These are phyloP conservation scores for Colletotrichum sp. DNA, from an alignment of 2,329 filamentous ascomycete species.

Conservation along the genomic window DNA sequence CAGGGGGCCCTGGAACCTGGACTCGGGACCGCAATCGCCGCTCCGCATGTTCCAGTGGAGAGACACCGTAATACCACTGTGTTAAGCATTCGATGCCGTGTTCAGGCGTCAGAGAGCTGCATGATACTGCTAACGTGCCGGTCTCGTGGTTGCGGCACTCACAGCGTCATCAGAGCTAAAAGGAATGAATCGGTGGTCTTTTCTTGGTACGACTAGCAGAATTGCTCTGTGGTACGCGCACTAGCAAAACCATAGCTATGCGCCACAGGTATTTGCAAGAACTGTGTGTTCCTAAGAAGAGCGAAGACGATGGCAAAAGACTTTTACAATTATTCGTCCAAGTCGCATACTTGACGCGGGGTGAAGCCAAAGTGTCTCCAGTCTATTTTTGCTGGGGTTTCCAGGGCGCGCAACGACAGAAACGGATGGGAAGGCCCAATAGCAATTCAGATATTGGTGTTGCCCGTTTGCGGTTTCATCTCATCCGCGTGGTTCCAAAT, in stretches of 20 bases:
- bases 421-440: not conserved
- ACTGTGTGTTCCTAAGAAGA: not conserved
- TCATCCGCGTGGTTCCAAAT: not conserved
- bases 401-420: not conserved
- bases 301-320: not conserved
- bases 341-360: not conserved
- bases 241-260: not conserved
- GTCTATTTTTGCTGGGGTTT: not conserved
- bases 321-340: not conserved
- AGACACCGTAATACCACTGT: not conserved
- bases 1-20: slow-evolving; percentile 6
- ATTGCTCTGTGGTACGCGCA: not conserved
- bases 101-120: not conserved
- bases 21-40: slow-evolving; percentile 10
- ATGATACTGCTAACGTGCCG: not conserved
- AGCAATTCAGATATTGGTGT: not conserved
- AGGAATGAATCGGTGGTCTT: not conserved
- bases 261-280: not conserved
- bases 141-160: not conserved
- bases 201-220: not conserved
- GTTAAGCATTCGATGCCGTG: not conserved
- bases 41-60: not conserved
- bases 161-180: not conserved
- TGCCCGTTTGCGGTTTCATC: slow-evolving; percentile 2
- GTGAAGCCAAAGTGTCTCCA: not conserved